A percentile compares a stretch with the other conserved stretches of the same genome.
Evolutionary conservation across 2,329 filamentous ascomycete species (phyloP).

Genomic region (Corinectria fuckeliana): DNA sequence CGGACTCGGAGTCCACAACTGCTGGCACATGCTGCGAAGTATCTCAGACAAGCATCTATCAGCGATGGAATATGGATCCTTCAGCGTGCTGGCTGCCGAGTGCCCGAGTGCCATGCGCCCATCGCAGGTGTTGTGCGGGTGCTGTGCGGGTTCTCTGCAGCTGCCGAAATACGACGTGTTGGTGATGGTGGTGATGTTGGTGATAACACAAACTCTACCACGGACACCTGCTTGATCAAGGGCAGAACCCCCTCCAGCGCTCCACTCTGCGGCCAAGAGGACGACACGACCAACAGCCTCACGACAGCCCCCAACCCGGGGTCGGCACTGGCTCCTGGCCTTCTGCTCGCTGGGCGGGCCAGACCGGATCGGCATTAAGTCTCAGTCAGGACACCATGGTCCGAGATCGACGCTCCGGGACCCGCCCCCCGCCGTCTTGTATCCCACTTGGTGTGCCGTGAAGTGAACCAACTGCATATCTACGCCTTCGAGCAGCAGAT

Average conservation of each 20-base stretch:
- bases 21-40: background rate
- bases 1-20: background rate
- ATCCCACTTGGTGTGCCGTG: constrained; percentile 20
- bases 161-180: constrained; percentile 26
- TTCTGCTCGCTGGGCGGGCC: constrained; percentile 2
- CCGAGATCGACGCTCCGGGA: constrained; percentile 27
- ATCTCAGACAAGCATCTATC: background rate
- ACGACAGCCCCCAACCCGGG: constrained; percentile 4
- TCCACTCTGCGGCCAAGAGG: constrained; percentile 19
- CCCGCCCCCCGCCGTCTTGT: constrained; percentile 24
- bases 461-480: constrained; percentile 37
- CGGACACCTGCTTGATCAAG: constrained; percentile 30
- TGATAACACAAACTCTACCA: constrained; percentile 22
- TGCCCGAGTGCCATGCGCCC: background rate
- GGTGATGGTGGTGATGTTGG: constrained; percentile 40
- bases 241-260: background rate
- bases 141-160: constrained; percentile 4
- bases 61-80: background rate
- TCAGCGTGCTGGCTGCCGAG: background rate
- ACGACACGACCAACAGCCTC: constrained; percentile 30
- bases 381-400: constrained; percentile 24
- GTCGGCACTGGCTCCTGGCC: constrained; percentile 2
- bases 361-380: constrained; percentile 29
- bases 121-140: background rate
- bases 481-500: constrained; percentile 6